Conservation (phyloP, 2,329 filamentous ascomycete genomes). For the Geoglossum cookeanum region DNA sequence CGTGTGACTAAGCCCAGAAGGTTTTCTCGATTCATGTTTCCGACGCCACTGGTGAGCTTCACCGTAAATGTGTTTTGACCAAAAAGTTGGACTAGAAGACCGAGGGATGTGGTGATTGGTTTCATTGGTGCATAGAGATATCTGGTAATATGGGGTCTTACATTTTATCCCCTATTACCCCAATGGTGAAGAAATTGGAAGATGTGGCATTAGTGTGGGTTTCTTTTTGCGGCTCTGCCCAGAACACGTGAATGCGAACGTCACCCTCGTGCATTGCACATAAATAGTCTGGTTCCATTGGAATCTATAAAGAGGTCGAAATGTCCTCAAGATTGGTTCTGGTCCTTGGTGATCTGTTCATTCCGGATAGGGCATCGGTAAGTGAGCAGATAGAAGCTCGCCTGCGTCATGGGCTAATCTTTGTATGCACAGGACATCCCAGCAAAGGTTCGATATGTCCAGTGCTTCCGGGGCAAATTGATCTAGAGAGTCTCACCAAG, state of each 20-base stretch:
- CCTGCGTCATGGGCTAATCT: conserved; percentile 9
- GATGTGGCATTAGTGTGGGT: neutral
- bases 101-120: too few relatives aligned
- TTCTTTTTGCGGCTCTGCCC: neutral
- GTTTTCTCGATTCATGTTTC: neutral
- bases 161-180: too few relatives aligned
- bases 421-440: conserved; percentile 46
- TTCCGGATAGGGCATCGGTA: conserved; percentile 74
- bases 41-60: neutral
- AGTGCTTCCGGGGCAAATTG: neutral
- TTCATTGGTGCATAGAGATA: too few relatives aligned
- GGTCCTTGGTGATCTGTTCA: conserved; percentile 84
- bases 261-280: neutral
- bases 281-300: neutral
- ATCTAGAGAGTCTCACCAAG: neutral
- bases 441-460: conserved; percentile 44
- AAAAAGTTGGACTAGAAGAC: too few relatives aligned
- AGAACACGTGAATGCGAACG: neutral
- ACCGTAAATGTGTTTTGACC: neutral
- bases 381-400: conserved; percentile 11
- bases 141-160: too few relatives aligned
- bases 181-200: too few relatives aligned
- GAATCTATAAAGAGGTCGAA: neutral
- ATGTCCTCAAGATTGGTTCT: conserved; percentile 79
- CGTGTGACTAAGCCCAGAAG: neutral